Base-by-base conservation (phyloP, 257 asterid species). In the Jacaranda copaia region DNA sequence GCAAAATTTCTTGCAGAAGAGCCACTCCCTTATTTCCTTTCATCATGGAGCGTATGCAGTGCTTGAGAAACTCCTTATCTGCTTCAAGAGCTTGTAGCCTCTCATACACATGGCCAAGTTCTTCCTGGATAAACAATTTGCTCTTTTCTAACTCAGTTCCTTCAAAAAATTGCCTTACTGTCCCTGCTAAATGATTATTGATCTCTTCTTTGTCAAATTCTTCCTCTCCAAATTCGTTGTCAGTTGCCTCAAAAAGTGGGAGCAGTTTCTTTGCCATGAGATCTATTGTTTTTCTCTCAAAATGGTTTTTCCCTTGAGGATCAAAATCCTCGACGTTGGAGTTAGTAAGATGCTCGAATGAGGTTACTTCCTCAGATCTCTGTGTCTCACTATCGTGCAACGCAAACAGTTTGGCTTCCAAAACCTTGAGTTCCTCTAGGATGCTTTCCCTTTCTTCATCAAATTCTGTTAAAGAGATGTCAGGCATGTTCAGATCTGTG, bases 1-100 rank as follows among this genome's bases (percentile, higher is more conserved):
- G 92, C 39, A 89, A 63, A 55, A 91, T 91, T 65, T 91, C 93
- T 70, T 86, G 94, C 7, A 91, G 84, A 63, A 91, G 90, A 79
- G 76, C 81, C 79, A 86, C 69, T 38, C 94, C 94, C 59, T 89
- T 83, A 49, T 84, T 87, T 0, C 94, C 93, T 76, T 89, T 88
- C 80, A 81, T 84, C 85, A 89, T 84, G 36, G 92, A 88, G 57
- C 93, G 66, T 3, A 89, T 75, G 85, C 97, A 88, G 58, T 88
- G 91, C 70, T 85, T 88, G 16, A 89, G 63, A 74, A 91, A 91
- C 79, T 89, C 96, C 36, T 84, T 85, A 69, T 89, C 96, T 48
- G 88, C 88, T 83, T 89, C 94, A 69, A 91, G 87, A 46, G 89
- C 86, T 81, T 87, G 94, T 10, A 89, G 87, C 79, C 94, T 86